phyloP scores from a whole-genome alignment of 2,329 filamentous ascomycete genomes.

The Neofusicoccum laricinum region DNA sequence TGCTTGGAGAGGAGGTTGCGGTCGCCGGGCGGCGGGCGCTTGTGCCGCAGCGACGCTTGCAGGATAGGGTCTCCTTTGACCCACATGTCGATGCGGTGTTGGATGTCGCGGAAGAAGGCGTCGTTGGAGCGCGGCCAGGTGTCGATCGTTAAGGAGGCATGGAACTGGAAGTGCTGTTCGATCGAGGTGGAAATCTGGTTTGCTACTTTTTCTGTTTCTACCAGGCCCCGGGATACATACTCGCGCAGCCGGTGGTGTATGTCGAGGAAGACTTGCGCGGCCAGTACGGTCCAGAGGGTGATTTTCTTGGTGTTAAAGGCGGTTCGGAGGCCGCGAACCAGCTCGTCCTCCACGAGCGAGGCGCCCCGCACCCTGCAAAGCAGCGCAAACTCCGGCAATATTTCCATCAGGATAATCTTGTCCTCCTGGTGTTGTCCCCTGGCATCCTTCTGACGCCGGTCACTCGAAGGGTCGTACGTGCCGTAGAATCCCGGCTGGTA shows the following conservation, averaged over 20 bases:
- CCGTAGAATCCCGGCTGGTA: conserved; percentile 27
- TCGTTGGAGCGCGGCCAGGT: conserved; percentile 23
- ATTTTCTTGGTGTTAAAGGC: conserved; percentile 28
- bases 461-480: conserved; percentile 27
- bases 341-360: conserved; percentile 28
- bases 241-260: conserved; percentile 33
- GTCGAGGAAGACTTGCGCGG: conserved; percentile 33
- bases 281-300: conserved; percentile 30
- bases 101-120: conserved; percentile 14
- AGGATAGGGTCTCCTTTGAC: conserved; percentile 1
- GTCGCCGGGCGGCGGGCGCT: not conserved
- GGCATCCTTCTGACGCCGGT: conserved; percentile 28
- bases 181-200: conserved; percentile 17
- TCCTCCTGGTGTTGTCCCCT: conserved; percentile 35
- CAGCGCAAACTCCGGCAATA: conserved; percentile 30
- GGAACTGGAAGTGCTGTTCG: conserved; percentile 19
- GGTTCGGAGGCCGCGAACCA: conserved; percentile 28
- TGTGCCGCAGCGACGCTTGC: not conserved
- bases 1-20: conserved; percentile 20
- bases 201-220: conserved; percentile 10
- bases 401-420: conserved; percentile 29
- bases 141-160: conserved; percentile 19
- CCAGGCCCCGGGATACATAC: conserved; percentile 16
- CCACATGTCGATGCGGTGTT: conserved; percentile 17
- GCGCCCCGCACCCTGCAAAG: conserved; percentile 19